Base-by-base conservation (phyloP, 768 basidiomycete species). In the Xanthoconium purpureum region DNA sequence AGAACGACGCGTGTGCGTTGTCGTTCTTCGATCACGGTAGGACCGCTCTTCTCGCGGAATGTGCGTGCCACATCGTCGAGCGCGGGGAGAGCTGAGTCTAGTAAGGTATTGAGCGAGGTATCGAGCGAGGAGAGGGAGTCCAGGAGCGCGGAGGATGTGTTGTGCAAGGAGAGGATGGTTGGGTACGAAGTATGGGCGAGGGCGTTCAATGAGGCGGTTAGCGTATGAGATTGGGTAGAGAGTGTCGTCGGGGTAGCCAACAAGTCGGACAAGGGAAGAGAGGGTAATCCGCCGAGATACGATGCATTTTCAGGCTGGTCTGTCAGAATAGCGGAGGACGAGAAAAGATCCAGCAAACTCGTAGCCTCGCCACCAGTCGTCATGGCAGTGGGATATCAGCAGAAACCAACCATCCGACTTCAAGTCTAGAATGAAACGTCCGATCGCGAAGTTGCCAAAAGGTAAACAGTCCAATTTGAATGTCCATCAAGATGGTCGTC, bases 101-200 rank as follows among this genome's bases (percentile, higher is more conserved):
- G 74, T 6, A 98, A 78, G 36, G 80, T 71, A 54, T 83, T 78
- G 55, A 98, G 84, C 7, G 92, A 92, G 11, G 79, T 70, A 1
- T 89, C 85, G 51, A 98, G 81, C 6, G 88, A 84, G 1, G 81
- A 78, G 57, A 98, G 81, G 1, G 94, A 90, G 5, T 77, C 72
- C 2, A 84, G 77, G 54, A 97, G 81, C 0, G 88, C 84, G 47
- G 84, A 83, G 5, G 91, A 91, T 17, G 89, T 88, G 46, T 80
- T 72, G 69, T 95, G 93, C 12, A 95, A 80, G n/a, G 89, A 87
- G 59, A 96, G 82, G 70, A 97, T 96, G 0, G 93, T 94, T 30
- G 89, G 84, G 71, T 97, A 94, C 24, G 94, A 94, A 5, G 91
- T 87, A 57, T 92, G 89, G 52, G 94, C 95, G 14, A 98, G 81